Base-by-base conservation (phyloP, 352 stramenopile species). In the Phytophthora ohioensis region DNA sequence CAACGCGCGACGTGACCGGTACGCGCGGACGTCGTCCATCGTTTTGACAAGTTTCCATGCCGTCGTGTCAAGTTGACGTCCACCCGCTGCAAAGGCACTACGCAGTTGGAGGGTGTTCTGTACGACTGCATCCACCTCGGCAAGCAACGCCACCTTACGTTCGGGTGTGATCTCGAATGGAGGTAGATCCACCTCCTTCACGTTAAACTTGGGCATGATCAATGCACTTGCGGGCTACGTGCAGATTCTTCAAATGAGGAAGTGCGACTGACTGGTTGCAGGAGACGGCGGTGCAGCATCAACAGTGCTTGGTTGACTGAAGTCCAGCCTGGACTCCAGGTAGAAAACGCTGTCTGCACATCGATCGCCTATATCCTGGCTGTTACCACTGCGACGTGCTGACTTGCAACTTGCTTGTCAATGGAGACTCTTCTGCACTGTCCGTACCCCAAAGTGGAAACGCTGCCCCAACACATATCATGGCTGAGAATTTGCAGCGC, bases 21-120 rank as follows among this genome's bases (percentile, higher is more conserved):
- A 85, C n/a, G 75, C 63, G 7, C 63, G 64, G 30, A 82, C 67
- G 49, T 79, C 69, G 43, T 82, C 71, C 53, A 77, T 76, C 54
- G 71, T 73, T 55, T 79, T 82, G 17, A 85, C 58, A 36, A 80
- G 69, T 45, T 85, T 82, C 74, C 77, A 82, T 7, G 67, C 71
- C 0, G 70, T 67, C 10, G 49, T 64, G 60, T 76, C 65, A 39
- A 84, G 70, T 57, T 84, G 59, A 6, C 64, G 76, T 7, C 67
- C 64, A 34, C 65, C 62, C 8, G 60, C 64, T 46, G 67, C 57
- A 57, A 85, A 80, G 41, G 66, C 73, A 36, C 76, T 74, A 36
- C 62, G 75, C 15, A 79, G 47, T 13, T 78, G 64, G 9, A 84
- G 56, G 4, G 76, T 84, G 42, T 77, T 69, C 12, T 69, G 57